Conservation (phyloP, 2,329 filamentous ascomycete species). For the Plectosphaerella cucumerina region DNA sequence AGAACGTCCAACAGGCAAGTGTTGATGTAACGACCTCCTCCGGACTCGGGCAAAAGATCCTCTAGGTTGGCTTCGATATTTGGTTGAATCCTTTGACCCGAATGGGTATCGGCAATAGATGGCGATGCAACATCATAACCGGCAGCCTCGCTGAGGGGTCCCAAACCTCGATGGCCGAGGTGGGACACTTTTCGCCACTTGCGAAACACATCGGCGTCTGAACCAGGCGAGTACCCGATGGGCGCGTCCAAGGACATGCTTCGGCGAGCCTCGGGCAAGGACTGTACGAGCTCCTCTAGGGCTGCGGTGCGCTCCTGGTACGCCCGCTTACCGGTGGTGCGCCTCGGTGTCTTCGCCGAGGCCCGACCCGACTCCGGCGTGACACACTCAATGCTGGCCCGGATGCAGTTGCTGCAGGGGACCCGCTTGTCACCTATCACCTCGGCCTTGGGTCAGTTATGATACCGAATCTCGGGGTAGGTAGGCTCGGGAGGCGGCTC, state of each 20-base stretch:
- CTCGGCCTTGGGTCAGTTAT: not conserved
- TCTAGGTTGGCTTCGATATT: not conserved
- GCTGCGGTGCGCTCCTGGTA: not conserved
- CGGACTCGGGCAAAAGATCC: not conserved
- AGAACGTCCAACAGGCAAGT: not conserved
- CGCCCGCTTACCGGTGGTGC: not conserved
- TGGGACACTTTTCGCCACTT: conserved; percentile 1
- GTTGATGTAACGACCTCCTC: not conserved
- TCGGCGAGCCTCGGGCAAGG: not conserved
- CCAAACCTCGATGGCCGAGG: not conserved
- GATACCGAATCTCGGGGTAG: not conserved
- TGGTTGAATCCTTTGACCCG: too few relatives aligned
- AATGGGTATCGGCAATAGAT: too few relatives aligned
- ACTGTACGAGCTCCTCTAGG: not conserved
- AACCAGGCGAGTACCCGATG: not conserved
- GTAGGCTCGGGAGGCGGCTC: not conserved
- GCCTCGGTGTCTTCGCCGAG: not conserved
- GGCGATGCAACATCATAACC: not conserved
- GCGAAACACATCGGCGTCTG: not conserved
- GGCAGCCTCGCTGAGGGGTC: too few relatives aligned
- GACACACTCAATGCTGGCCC: not conserved
- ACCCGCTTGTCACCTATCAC: not conserved
- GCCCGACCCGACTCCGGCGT: not conserved
- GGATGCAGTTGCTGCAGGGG: not conserved
- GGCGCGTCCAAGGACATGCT: not conserved